A percentile compares a stretch with the other conserved stretches of the same genome.
Conservation (phyloP, 2,329 filamentous ascomycete species). For the Fusarium foetens region DNA sequence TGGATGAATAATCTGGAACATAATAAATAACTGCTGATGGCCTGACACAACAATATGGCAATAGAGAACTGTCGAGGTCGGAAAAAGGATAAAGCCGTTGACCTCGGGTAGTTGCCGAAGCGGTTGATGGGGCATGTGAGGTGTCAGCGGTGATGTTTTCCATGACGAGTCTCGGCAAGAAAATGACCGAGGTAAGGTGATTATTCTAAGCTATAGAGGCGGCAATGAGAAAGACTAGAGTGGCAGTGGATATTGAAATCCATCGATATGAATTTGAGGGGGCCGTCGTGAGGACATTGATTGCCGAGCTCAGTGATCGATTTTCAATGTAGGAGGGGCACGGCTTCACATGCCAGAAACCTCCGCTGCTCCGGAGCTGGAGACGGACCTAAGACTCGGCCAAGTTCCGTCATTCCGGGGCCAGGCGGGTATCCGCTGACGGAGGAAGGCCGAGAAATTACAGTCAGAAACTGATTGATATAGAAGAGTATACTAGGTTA, state of each 20-base stretch:
- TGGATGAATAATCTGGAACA: not conserved
- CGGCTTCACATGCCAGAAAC: slow-evolving; percentile 47
- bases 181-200: slow-evolving; percentile 33
- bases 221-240: not conserved
- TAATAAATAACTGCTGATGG: not conserved
- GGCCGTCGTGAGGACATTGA: slow-evolving; percentile 15
- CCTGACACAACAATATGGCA: not conserved
- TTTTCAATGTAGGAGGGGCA: not conserved
- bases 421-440: slow-evolving; percentile 22
- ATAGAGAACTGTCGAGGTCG: not conserved
- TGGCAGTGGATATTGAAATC: slow-evolving; percentile 17
- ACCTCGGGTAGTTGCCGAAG: slow-evolving; percentile 38
- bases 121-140: slow-evolving; percentile 24
- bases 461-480: not conserved
- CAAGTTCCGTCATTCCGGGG: slow-evolving; percentile 42
- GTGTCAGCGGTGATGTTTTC: not conserved
- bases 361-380: slow-evolving; percentile 46
- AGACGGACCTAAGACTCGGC: slow-evolving; percentile 36
- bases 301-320: not conserved
- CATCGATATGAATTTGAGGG: not conserved
- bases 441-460: slow-evolving; percentile 41
- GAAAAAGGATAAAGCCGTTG: not conserved
- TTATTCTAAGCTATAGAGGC: not conserved
- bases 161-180: slow-evolving; percentile 22
- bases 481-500: not conserved